Percentiles rank a stretch among this genome's conserved stretches.
These are phyloP conservation scores for Trichosporon sp. DNA, from an alignment of 1,284 basidiomycete species.

Conservation along the genomic window DNA sequence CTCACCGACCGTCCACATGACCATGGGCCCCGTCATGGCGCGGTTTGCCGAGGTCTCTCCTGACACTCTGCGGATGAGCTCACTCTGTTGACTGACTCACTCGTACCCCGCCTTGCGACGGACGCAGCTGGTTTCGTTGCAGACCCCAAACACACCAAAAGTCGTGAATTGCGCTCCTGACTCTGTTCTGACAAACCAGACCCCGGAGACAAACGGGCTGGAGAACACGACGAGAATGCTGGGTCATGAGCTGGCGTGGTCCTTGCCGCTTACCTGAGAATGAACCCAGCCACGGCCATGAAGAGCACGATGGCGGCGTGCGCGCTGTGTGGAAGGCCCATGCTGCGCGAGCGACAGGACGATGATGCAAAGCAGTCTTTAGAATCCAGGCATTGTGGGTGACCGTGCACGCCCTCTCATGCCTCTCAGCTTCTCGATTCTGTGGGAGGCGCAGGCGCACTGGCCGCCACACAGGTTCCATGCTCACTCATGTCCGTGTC, in stretches of 20 bases:
- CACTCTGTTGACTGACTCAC: conserved; percentile 21
- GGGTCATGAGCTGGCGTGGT: neutral
- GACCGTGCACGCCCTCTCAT: neutral
- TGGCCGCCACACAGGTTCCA: too few relatives aligned
- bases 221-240: conserved; percentile 47
- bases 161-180: conserved; percentile 20
- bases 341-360: neutral
- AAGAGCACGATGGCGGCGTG: neutral
- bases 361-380: neutral
- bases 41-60: conserved; percentile 38
- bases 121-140: conserved; percentile 31
- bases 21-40: conserved; percentile 42
- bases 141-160: conserved; percentile 47
- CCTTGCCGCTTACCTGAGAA: neutral
- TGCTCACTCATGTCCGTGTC: too few relatives aligned
- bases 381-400: neutral
- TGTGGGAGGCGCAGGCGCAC: too few relatives aligned
- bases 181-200: conserved; percentile 36
- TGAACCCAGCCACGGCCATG: neutral
- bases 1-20: conserved; percentile 45
- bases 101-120: conserved; percentile 35
- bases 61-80: neutral
- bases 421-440: too few relatives aligned
- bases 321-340: neutral
- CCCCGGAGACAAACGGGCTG: conserved; percentile 40